These are phyloP conservation scores for Rhodomyrtus psidioides DNA, from an alignment of 441 rosid genomes.

Conservation along the genomic window DNA sequence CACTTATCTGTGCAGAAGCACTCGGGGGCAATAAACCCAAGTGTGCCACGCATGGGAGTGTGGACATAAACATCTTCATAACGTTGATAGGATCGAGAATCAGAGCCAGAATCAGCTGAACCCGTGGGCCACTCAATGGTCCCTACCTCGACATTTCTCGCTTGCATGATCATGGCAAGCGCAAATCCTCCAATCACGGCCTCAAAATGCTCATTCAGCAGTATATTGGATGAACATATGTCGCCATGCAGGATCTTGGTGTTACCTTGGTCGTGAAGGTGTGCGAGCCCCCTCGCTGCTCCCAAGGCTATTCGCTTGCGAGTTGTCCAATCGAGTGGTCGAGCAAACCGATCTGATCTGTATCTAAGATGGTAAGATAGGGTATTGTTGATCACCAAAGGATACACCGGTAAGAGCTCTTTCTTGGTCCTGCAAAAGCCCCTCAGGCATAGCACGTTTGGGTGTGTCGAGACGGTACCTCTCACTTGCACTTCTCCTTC, in stretches of 20 bases:
- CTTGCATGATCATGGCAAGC: not conserved
- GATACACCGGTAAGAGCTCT: not conserved
- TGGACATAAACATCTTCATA: not conserved
- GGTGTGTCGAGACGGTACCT: not conserved
- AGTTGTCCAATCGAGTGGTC: not conserved
- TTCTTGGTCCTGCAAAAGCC: not conserved
- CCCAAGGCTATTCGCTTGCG: not conserved
- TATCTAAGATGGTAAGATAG: not conserved
- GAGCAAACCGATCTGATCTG: not conserved
- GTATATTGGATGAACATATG: not conserved
- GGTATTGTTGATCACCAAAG: not conserved
- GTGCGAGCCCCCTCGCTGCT: not conserved
- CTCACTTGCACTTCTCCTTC: not conserved
- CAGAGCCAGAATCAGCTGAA: not conserved
- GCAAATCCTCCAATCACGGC: not conserved
- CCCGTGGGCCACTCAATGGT: not conserved
- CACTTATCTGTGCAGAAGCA: not conserved
- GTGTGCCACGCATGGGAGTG: not conserved
- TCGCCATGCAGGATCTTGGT: not conserved
- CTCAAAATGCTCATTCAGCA: not conserved
- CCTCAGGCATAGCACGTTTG: not conserved
- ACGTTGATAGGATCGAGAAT: not conserved
- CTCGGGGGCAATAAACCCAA: not conserved
- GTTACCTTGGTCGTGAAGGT: not conserved
- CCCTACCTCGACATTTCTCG: not conserved